Base-by-base conservation (phyloP, 805 yeast species). In the Lachancea sp. region DNA sequence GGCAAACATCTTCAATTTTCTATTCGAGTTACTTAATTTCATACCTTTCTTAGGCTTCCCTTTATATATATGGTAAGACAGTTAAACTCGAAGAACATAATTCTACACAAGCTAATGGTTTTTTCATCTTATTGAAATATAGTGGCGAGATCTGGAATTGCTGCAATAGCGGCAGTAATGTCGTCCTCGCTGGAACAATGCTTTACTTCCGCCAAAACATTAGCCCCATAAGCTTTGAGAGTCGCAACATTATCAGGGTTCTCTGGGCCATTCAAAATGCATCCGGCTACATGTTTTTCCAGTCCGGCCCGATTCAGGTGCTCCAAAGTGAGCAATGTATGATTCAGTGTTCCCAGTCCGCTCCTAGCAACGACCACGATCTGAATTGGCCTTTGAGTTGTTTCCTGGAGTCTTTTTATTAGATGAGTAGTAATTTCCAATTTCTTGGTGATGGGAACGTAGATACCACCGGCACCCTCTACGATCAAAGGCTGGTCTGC, bases 141-240 rank as follows among this genome's bases (percentile, higher is more conserved):
- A 4, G 31, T 29, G 44, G 38, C 44, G n/a, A 41, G 20, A 17
- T 36, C 40, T n/a, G 45, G 55, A 20, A 52, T 39, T 16, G 32
- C 40, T 13, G 27, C 33, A 20, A 51, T 29, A 19, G 50, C 52
- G 18, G 36, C 42, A 8, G 30, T 41, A 3, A 38, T 18, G n/a
- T 49, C 49, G 2, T 44, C 32, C 8, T 35, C 40, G 22, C 45
- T 36, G 22, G 38, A 42, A 18, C 51, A 45, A 49, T 70, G 65
- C 41, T 75, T 72, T 44, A 65, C 71, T 47, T 55, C 68, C 19
- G 59, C 55, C 15, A 60, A 25, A 13, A 61, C 47, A 1, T 42
- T 53, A 1, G 53, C 52, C n/a, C 58, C 63, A 44, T 48, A 58
- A 17, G 41, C 40, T 18, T 45, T 22, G 12, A 62, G 44, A 3